Conservation (phyloP, 345 rosid species). For the Eucalyptus curtisii region DNA sequence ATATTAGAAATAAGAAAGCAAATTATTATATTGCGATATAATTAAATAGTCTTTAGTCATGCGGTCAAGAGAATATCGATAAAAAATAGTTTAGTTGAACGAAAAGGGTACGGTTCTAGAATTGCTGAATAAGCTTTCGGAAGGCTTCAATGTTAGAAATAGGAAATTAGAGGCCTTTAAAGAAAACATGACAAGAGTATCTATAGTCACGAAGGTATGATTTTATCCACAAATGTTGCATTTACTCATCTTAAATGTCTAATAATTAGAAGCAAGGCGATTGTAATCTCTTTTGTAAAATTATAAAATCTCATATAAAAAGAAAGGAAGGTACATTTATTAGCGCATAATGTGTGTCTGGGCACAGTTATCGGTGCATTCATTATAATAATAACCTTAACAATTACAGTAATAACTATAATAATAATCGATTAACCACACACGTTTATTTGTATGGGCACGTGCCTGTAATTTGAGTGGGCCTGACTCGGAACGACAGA, state of each 20-base stretch:
- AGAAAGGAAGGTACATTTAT: neutral
- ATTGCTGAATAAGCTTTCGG: neutral
- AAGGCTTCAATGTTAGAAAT: neutral
- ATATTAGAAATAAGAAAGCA: neutral
- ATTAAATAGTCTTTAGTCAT: neutral
- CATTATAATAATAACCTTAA: neutral
- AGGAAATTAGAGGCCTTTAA: neutral
- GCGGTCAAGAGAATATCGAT: fast-evolving
- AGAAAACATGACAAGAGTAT: neutral
- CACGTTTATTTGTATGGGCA: neutral
- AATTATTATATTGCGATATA: neutral
- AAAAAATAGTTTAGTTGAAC: neutral
- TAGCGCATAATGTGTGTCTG: neutral
- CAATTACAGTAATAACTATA: neutral
- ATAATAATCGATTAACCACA: neutral
- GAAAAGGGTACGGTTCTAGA: neutral
- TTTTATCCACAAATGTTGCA: neutral
- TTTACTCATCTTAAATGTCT: neutral
- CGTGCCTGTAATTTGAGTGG: neutral
- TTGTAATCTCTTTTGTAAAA: fast-evolving
- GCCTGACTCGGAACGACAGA: neutral
- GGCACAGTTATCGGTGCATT: neutral
- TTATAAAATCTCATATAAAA: neutral
- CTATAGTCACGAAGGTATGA: neutral
- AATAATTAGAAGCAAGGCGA: neutral